Percentiles rank a stretch among this genome's conserved stretches.
phyloP scores from a whole-genome alignment of 108 stramenopile genomes.

The Fragilaria radians region DNA sequence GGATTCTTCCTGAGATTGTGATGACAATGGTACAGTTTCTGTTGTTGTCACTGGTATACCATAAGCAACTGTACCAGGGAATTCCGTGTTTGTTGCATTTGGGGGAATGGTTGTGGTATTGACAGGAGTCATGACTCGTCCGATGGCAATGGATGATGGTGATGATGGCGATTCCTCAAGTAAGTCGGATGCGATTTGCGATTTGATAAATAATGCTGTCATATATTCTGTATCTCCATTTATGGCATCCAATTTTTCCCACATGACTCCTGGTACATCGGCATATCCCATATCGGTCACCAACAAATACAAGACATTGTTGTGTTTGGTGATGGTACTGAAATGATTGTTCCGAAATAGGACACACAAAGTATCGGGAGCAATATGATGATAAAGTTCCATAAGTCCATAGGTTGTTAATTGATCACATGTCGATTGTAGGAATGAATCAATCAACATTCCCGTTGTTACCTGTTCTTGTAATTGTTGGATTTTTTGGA shows the following conservation, averaged over 20 bases:
- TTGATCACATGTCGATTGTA: slow-evolving; percentile 70
- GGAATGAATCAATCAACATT: slow-evolving; percentile 51
- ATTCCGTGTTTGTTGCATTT: no score
- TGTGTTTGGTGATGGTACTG: slow-evolving; percentile 81
- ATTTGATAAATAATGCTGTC: slow-evolving; percentile 35
- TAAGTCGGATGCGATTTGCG: no score
- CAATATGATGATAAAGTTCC: slow-evolving; percentile 63
- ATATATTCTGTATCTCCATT: slow-evolving; percentile 84
- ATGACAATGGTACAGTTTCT: no score
- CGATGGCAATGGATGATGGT: no score
- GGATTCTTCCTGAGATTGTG: slow-evolving; percentile 16
- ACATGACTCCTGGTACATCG: slow-evolving; percentile 69
- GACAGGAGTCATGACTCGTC: no score
- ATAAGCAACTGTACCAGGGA: no score
- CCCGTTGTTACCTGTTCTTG: slow-evolving; percentile 40
- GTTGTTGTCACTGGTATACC: no score
- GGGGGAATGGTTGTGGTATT: no score
- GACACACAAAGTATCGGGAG: slow-evolving; percentile 66
- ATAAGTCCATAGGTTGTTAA: slow-evolving; percentile 83
- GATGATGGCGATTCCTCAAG: no score
- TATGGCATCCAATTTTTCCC: slow-evolving; percentile 87
- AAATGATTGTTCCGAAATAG: slow-evolving; percentile 99
- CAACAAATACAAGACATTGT: slow-evolving; percentile 69
- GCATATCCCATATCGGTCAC: slow-evolving; percentile 94
- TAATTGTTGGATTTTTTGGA: slow-evolving; percentile 20